Percentiles rank a stretch among this genome's conserved stretches.
Evolutionary conservation across 805 yeast genomes (phyloP).

Genomic region (Pichia eremophila): DNA sequence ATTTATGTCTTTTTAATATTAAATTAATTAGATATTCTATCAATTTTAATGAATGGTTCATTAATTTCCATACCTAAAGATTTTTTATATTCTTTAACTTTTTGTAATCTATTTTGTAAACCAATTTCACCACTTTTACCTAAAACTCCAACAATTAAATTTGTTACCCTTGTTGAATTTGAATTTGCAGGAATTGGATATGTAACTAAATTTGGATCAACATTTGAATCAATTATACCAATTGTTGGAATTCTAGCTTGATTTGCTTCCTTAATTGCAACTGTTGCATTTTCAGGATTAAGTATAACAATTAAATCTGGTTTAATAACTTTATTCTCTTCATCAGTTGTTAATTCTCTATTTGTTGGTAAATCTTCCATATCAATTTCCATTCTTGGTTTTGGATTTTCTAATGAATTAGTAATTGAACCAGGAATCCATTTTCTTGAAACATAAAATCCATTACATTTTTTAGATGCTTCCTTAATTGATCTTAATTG

Average conservation of each 20-base stretch:
- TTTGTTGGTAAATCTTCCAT: slow-evolving; percentile 60
- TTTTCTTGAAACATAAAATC: slow-evolving; percentile 70
- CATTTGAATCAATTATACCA: slow-evolving; percentile 89
- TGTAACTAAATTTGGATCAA: slow-evolving; percentile 81
- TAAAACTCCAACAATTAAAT: slow-evolving; percentile 72
- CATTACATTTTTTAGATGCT: slow-evolving; percentile 71
- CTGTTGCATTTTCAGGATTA: slow-evolving; percentile 81
- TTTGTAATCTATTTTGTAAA: slow-evolving; percentile 42
- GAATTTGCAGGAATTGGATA: slow-evolving; percentile 97
- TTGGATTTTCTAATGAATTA: slow-evolving; percentile 51
- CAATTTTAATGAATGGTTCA: slow-evolving; percentile 13
- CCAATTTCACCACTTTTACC: slow-evolving; percentile 84
- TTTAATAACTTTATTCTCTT: slow-evolving; percentile 48
- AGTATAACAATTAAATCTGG: slow-evolving; percentile 84
- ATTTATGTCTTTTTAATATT: neutral
- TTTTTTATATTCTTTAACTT: slow-evolving; percentile 26
- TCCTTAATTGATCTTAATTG: slow-evolving; percentile 65
- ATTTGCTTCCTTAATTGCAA: slow-evolving; percentile 72
- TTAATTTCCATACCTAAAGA: slow-evolving; percentile 18
- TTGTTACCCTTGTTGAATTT: slow-evolving; percentile 75
- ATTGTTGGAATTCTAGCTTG: slow-evolving; percentile 82
- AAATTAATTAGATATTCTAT: neutral
- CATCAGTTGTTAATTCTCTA: slow-evolving; percentile 43
- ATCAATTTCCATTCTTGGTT: slow-evolving; percentile 70
- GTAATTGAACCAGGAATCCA: slow-evolving; percentile 97